Conservation (phyloP, 805 yeast species). For the Zygosaccharomyces pseudorouxii region DNA sequence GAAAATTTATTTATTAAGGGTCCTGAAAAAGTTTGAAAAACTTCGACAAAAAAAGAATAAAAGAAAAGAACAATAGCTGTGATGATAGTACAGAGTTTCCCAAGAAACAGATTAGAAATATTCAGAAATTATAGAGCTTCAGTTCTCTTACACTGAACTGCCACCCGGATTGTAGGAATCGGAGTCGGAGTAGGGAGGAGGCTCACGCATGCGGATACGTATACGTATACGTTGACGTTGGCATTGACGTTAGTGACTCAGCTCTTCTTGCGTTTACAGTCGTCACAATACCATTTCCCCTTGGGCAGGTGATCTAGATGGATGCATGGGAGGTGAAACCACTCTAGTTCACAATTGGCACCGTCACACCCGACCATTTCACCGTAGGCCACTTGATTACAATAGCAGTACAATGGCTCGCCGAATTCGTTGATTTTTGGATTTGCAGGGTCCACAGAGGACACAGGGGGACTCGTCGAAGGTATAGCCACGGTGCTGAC, state of each 20-base stretch:
- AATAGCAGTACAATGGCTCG: constrained; percentile 91
- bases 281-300: constrained; percentile 79
- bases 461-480: constrained; percentile 8
- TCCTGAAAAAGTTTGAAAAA: neutral
- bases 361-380: constrained; percentile 99
- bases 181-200: too few relatives aligned
- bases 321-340: constrained; percentile 94
- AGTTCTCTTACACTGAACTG: neutral
- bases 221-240: too few relatives aligned
- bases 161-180: neutral
- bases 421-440: constrained; percentile 35
- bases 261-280: constrained; percentile 39
- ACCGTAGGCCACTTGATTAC: constrained; percentile 95
- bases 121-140: neutral
- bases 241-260: too few relatives aligned
- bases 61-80: neutral
- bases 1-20: neutral
- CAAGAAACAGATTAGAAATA: neutral
- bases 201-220: too few relatives aligned
- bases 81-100: neutral
- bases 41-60: neutral
- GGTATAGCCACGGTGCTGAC: constrained; percentile 6
- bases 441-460: constrained; percentile 9
- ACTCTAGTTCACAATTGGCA: constrained; percentile 81
- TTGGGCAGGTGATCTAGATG: constrained; percentile 83